Evolutionary conservation across 345 rosid genomes (phyloP).

Genomic region (Populus davidiana): DNA sequence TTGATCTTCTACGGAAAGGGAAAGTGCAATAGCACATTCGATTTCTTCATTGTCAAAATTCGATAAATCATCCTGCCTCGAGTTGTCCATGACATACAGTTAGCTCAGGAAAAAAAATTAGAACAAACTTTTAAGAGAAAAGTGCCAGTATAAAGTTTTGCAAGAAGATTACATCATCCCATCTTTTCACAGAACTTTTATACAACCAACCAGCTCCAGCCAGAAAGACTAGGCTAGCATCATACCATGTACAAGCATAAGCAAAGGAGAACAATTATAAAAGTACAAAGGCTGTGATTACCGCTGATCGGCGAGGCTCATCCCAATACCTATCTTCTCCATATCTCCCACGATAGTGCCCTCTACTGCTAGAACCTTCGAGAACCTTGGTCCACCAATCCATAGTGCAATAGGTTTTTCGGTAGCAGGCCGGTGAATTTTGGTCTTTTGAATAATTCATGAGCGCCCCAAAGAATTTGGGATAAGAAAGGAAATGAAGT

Average conservation of each 20-base stretch:
- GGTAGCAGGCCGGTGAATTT: conserved; percentile 21
- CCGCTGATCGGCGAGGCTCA: conserved; percentile 59
- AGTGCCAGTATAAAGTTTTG: not conserved
- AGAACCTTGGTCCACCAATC: conserved; percentile 82
- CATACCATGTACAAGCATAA: conserved; percentile 1
- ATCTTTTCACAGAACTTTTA: not conserved
- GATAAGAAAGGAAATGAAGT: conserved; percentile 1
- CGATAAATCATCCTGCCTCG: conserved; percentile 63
- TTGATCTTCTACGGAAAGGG: conserved; percentile 67
- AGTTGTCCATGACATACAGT: conserved; percentile 3
- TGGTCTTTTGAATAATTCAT: conserved; percentile 33
- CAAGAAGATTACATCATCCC: conserved; percentile 4
- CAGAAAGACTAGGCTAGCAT: not conserved
- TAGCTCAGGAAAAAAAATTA: not conserved
- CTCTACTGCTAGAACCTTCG: conserved; percentile 59
- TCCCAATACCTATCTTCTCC: conserved; percentile 47
- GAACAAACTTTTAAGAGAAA: not conserved
- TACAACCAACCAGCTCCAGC: not conserved
- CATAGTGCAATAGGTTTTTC: conserved; percentile 39
- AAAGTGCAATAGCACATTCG: conserved; percentile 75
- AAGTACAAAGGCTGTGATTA: conserved; percentile 26
- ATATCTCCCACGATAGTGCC: conserved; percentile 48
- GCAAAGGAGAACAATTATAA: not conserved
- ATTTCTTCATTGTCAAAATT: conserved; percentile 79
- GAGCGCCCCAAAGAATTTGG: conserved; percentile 2